Evolutionary conservation across 225 moss, liverwort and hornwort species (phyloP).

Genomic region (Sphagnum tenellum): DNA sequence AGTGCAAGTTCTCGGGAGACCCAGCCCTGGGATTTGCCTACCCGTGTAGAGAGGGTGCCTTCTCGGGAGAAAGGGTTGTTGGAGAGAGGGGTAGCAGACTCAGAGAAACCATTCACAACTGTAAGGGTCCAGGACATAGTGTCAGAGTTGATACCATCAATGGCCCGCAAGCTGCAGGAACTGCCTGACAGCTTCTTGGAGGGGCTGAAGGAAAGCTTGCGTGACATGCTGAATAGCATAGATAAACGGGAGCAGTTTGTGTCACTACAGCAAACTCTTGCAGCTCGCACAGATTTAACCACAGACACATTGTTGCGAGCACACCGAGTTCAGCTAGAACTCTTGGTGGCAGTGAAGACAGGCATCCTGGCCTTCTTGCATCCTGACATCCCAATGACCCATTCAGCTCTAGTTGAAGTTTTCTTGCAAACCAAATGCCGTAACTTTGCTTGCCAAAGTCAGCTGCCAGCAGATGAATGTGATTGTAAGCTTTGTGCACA

Average conservation of each 20-base stretch:
- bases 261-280: constrained; percentile 75
- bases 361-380: constrained; percentile 86
- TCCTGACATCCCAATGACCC: constrained; percentile 63
- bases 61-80: constrained; percentile 26
- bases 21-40: constrained; percentile 33
- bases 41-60: constrained; percentile 32
- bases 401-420: constrained; percentile 73
- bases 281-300: constrained; percentile 65
- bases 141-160: constrained; percentile 63
- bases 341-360: constrained; percentile 86
- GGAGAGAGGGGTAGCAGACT: constrained; percentile 46
- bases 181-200: constrained; percentile 68
- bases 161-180: constrained; percentile 80
- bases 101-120: constrained; percentile 53
- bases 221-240: constrained; percentile 79
- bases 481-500: constrained; percentile 88
- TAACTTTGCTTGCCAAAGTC: constrained; percentile 75
- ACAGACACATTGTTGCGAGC: constrained; percentile 59
- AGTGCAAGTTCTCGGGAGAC: constrained; percentile 71
- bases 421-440: constrained; percentile 85
- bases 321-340: constrained; percentile 83
- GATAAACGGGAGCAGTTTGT: constrained; percentile 83
- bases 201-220: constrained; percentile 65
- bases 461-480: constrained; percentile 89
- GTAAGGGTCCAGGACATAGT: constrained; percentile 74